Percentiles rank a stretch among this genome's conserved stretches.
Evolutionary conservation across 257 asterid genomes (phyloP).

Genomic region (Salvia rosmarinus): DNA sequence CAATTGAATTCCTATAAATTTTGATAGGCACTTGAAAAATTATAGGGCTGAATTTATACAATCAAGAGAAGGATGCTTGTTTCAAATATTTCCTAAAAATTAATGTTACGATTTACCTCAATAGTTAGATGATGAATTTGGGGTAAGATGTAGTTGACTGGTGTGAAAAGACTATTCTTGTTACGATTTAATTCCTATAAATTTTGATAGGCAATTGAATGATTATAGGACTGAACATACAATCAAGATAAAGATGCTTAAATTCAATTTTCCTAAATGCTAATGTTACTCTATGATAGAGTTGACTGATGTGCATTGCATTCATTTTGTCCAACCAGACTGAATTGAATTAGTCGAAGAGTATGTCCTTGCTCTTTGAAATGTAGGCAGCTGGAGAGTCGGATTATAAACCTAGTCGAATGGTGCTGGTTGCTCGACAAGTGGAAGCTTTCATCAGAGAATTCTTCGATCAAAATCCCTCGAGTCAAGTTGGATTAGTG

Average conservation of each 20-base stretch:
- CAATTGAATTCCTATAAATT: neutral
- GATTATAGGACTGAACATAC: neutral
- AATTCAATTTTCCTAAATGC: too few species aligned
- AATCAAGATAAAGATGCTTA: neutral
- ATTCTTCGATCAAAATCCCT: constrained; percentile 91
- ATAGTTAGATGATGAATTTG: neutral
- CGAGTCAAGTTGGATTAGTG: constrained; percentile 84
- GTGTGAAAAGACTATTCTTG: constrained; percentile 4
- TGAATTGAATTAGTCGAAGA: constrained; percentile 8
- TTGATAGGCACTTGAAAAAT: neutral
- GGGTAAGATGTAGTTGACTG: neutral
- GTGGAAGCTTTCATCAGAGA: constrained; percentile 93
- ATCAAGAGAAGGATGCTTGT: neutral
- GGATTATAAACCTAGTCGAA: constrained; percentile 91
- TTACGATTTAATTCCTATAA: neutral
- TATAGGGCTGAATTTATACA: constrained; percentile 1
- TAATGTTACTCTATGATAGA: neutral
- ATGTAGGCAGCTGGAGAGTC: constrained; percentile 83
- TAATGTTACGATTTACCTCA: too few species aligned
- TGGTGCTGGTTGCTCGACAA: constrained; percentile 84
- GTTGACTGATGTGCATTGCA: neutral
- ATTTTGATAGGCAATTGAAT: neutral
- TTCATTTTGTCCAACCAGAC: neutral
- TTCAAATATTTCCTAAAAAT: constrained; percentile 19
- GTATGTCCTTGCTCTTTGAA: constrained; percentile 32